Evolutionary conservation across 2,329 filamentous ascomycete genomes (phyloP), one percentile per base, ranked within the genome.

Genomic region (Conoideocrella luteorostrata): DNA sequence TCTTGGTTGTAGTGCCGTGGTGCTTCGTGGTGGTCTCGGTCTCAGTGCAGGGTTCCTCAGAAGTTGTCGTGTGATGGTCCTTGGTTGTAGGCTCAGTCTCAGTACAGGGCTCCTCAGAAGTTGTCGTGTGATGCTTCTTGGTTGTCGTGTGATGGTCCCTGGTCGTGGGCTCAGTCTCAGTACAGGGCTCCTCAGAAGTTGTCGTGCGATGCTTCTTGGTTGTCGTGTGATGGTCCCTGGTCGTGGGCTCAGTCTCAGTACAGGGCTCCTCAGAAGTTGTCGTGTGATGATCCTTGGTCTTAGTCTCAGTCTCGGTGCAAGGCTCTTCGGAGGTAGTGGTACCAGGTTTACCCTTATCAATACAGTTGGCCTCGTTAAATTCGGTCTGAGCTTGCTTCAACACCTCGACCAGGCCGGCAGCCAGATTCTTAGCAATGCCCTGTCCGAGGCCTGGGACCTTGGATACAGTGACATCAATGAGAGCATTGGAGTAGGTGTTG

Each of bases 331-430:
- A 13, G 11, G 41, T 34, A 2, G 34, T 34, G 24, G 20, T 20
- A 6, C 20, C 11, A 10, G 28, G 10, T 3, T 24, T 41, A 13
- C 22, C 21, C 15, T 43, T 47, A 13, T 43, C 26, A 10, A 32
- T 22, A 29, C 46, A 48, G 17, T 48, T 45, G 12, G 22, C 17
- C n/a, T 21, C 15, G 5, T 9, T 28, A 24, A 48, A 48, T 12
- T 44, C 39, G 11, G 15, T n/a, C 39, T 48, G 21, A 21, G 17
- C 11, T 7, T 45, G 12, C 9, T 28, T 7, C 24, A 48, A 20
- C 10, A 34, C 17, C 4, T 39, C 12, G 11, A 24, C n/a, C 18
- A 48, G 22, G 11, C 29, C 38, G 9, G 18, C 21, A n/a, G 23
- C 4, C 11, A 39, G 21, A 22, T 21, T 17, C n/a, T 26, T 32